phyloP scores from a whole-genome alignment of 306 rosid genomes.

The Hippophae tibetana region DNA sequence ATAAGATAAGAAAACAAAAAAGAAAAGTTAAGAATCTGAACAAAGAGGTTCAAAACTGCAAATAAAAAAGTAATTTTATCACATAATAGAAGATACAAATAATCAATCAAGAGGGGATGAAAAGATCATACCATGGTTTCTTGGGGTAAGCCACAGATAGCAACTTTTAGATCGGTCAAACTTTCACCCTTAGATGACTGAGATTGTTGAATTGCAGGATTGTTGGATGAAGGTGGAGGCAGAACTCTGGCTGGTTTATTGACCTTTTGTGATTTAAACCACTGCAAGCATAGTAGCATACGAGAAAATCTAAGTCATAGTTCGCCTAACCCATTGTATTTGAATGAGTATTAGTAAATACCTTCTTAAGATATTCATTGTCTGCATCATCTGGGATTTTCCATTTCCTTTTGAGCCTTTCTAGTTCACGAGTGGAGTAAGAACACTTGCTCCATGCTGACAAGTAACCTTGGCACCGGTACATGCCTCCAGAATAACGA shows the following conservation, averaged over 20 bases:
- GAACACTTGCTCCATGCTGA: constrained; percentile 94
- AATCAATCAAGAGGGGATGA: constrained; percentile 7
- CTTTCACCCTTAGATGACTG: constrained; percentile 44
- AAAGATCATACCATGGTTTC: constrained; percentile 48
- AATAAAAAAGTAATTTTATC: constrained; percentile 4
- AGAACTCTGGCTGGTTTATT: constrained; percentile 57
- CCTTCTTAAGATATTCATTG: constrained; percentile 72
- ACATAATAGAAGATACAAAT: not conserved
- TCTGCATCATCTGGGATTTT: constrained; percentile 64
- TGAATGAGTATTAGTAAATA: constrained; percentile 18
- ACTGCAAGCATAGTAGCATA: constrained; percentile 51
- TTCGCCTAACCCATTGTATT: constrained; percentile 5
- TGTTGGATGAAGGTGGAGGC: constrained; percentile 41
- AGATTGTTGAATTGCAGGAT: constrained; percentile 30
- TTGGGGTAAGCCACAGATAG: constrained; percentile 51
- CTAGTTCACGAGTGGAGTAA: constrained; percentile 60
- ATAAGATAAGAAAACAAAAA: constrained; percentile 6
- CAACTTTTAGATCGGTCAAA: constrained; percentile 62
- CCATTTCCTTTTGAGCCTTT: constrained; percentile 70
- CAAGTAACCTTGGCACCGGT: constrained; percentile 62
- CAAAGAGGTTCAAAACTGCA: constrained; percentile 14
- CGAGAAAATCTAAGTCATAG: constrained; percentile 18
- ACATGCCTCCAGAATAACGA: constrained; percentile 76
- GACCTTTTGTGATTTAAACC: constrained; percentile 86
- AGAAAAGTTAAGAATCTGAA: not conserved